These are phyloP conservation scores for Ceratocystis destructans DNA, from an alignment of 2,329 filamentous ascomycete species.

Conservation along the genomic window DNA sequence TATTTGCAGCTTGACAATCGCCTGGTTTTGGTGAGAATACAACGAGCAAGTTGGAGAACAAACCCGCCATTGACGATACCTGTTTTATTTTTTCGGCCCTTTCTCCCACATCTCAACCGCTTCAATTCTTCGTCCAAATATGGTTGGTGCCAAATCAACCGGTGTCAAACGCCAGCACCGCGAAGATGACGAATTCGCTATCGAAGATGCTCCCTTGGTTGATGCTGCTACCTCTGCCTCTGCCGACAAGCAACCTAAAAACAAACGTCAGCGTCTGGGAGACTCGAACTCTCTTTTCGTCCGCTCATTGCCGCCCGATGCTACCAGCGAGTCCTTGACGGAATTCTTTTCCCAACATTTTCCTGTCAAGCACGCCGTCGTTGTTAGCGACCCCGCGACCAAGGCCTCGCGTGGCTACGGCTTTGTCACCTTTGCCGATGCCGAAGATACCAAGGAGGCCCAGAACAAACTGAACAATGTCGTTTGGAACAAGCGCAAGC, in stretches of 20 bases:
- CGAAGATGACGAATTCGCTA: conserved; percentile 24
- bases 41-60: neutral
- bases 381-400: conserved; percentile 71
- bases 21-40: neutral
- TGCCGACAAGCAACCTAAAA: conserved; percentile 22
- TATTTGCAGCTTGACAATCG: neutral
- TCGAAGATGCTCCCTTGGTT: conserved; percentile 25
- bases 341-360: conserved; percentile 89
- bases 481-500: conserved; percentile 62
- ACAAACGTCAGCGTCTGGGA: conserved; percentile 46
- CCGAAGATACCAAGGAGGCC: conserved; percentile 75
- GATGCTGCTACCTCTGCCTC: conserved; percentile 24
- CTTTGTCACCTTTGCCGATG: conserved; percentile 92
- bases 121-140: conserved; percentile 19
- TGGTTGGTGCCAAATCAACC: conserved; percentile 24
- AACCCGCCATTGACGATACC: neutral
- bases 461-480: conserved; percentile 68
- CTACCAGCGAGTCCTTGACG: conserved; percentile 70
- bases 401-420: conserved; percentile 86
- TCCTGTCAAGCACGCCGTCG: conserved; percentile 90
- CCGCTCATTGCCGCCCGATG: conserved; percentile 63
- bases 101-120: neutral
- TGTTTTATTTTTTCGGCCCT: conserved; percentile 13
- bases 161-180: conserved; percentile 28
- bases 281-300: conserved; percentile 71